phyloP scores from a whole-genome alignment of 2,329 filamentous ascomycete species.

The Pleoardoris graminearum region DNA sequence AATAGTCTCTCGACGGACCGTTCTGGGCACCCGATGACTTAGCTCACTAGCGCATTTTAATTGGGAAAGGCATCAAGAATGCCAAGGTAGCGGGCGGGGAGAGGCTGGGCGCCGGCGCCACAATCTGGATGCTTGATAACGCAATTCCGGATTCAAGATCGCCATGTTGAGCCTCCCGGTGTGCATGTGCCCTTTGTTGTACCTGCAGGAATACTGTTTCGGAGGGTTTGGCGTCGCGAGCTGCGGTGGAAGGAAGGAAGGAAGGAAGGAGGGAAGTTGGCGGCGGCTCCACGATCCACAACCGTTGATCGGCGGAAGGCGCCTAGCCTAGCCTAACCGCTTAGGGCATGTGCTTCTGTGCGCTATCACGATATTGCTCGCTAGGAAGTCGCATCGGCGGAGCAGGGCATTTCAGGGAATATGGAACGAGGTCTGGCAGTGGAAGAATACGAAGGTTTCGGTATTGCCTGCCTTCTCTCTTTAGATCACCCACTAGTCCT shows the following conservation, averaged over 20 bases:
- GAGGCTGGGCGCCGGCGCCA: conserved; percentile 3
- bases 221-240: background rate
- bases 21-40: conserved; percentile 3
- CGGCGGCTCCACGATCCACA: conserved; percentile 6
- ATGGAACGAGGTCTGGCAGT: background rate
- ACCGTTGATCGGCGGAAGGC: conserved; percentile 4
- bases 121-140: conserved; percentile 6
- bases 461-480: background rate
- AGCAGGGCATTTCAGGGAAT: conserved; percentile 2
- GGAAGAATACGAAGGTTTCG: background rate
- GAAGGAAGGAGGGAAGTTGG: background rate
- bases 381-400: background rate
- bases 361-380: conserved; percentile 3
- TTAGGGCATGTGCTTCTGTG: conserved; percentile 4
- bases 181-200: no score
- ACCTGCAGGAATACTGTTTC: no score
- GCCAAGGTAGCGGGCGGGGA: conserved; percentile 4
- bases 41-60: conserved; percentile 1
- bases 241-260: background rate
- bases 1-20: conserved; percentile 6
- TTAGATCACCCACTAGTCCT: background rate
- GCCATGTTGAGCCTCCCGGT: background rate
- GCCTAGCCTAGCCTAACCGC: background rate
- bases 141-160: background rate
- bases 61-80: conserved; percentile 3